Evolutionary conservation across 2,329 filamentous ascomycete species (phyloP).

Genomic region (Arthrobotrys entomopaga): DNA sequence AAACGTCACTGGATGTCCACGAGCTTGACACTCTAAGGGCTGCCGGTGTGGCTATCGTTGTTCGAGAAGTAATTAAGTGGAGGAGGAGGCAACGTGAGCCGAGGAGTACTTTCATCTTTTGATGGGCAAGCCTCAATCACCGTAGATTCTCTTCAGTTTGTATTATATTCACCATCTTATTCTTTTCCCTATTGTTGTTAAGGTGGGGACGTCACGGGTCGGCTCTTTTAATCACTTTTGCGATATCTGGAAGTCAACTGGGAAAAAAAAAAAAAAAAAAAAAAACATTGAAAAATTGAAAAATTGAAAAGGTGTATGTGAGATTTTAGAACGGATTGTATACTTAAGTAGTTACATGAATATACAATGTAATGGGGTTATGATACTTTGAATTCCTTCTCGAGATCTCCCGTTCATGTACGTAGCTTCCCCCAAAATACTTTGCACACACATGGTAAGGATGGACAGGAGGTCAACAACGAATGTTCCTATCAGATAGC

Average conservation of each 20-base stretch:
- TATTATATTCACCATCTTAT: constrained; percentile 13
- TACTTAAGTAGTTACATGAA: constrained; percentile 2
- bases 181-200: constrained; percentile 16
- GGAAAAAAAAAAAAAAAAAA: no score
- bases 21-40: constrained; percentile 36
- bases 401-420: background rate
- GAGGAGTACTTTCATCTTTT: constrained; percentile 51
- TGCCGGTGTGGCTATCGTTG: constrained; percentile 28
- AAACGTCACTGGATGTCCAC: constrained; percentile 48
- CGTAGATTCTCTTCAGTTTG: constrained; percentile 16
- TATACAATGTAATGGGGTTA: constrained; percentile 30
- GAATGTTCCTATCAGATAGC: no score
- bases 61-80: constrained; percentile 45
- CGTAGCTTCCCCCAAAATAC: no score
- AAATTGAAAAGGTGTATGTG: no score
- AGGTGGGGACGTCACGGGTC: background rate
- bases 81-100: constrained; percentile 47
- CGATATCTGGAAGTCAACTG: no score
- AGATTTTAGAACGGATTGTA: background rate
- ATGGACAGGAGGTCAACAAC: no score
- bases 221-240: constrained; percentile 14
- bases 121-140: constrained; percentile 41
- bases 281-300: no score
- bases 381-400: constrained; percentile 2
- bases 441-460: no score